Percentiles rank a stretch among this genome's conserved stretches.
Evolutionary conservation across 2,329 filamentous ascomycete species (phyloP).

Genomic region (Dryadomyces quercivorus): DNA sequence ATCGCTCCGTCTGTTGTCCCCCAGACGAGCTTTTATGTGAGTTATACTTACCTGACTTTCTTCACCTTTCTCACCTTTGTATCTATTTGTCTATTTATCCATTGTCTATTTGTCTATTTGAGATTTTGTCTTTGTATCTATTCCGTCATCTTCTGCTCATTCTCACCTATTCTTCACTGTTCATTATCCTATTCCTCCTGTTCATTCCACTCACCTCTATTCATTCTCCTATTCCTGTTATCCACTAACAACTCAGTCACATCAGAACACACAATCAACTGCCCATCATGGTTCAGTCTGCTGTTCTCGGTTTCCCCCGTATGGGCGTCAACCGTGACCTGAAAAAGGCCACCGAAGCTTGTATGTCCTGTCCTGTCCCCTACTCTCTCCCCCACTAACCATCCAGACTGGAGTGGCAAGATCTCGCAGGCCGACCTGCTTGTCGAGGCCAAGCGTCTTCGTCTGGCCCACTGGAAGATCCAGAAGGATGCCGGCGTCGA

Average conservation of each 20-base stretch:
- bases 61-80: background rate
- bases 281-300: slow-evolving; percentile 46
- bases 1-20: slow-evolving; percentile 7
- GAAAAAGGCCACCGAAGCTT: slow-evolving; percentile 99
- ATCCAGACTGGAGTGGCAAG: slow-evolving; percentile 73
- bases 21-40: slow-evolving; percentile 6
- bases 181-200: no score
- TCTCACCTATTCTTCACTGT: no score
- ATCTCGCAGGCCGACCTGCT: slow-evolving; percentile 83
- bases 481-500: slow-evolving; percentile 98
- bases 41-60: background rate
- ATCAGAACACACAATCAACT: background rate
- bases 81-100: no score
- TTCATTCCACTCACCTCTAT: no score
- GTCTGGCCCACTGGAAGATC: slow-evolving; percentile 97
- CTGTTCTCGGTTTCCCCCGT: slow-evolving; percentile 95
- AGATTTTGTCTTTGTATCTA: no score
- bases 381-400: background rate
- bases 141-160: no score
- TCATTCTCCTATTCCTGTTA: no score
- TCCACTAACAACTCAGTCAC: no score
- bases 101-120: no score
- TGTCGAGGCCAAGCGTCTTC: slow-evolving; percentile 90
- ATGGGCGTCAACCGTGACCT: slow-evolving; percentile 98
- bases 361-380: slow-evolving; percentile 24